These are phyloP conservation scores for Podaxis sp. DNA, from an alignment of 768 basidiomycete genomes.

Conservation along the genomic window DNA sequence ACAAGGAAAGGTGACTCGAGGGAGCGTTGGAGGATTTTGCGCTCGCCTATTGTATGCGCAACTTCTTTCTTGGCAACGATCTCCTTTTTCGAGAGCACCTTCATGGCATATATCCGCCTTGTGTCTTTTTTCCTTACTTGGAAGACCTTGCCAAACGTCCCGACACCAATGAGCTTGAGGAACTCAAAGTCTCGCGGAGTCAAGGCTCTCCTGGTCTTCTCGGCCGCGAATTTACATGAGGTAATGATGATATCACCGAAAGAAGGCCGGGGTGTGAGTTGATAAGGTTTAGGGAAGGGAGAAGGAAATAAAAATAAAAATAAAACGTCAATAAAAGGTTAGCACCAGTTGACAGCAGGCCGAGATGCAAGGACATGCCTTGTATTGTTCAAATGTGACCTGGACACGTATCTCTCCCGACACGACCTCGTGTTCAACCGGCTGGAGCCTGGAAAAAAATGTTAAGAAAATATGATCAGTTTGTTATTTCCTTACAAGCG, in stretches of 20 bases:
- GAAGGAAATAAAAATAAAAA: conserved; percentile 1
- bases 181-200: conserved; percentile 98
- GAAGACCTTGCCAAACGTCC: conserved; percentile 98
- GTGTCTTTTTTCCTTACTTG: conserved; percentile 99
- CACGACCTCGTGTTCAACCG: conserved; percentile 78
- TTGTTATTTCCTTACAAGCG: no score
- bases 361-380: conserved; percentile 51
- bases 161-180: conserved; percentile 96
- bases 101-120: conserved; percentile 99
- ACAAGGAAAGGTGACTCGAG: conserved; percentile 96
- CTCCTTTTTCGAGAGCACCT: conserved; percentile 97
- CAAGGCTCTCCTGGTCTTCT: conserved; percentile 79
- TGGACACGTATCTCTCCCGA: conserved; percentile 95
- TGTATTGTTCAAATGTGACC: conserved; percentile 88
- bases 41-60: conserved; percentile 98
- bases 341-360: conserved; percentile 5
- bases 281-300: conserved; percentile 2
- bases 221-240: conserved; percentile 17
- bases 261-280: background rate
- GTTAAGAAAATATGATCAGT: conserved; percentile 1
- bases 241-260: conserved; percentile 13
- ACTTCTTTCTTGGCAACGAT: conserved; percentile 99
- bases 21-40: conserved; percentile 95
- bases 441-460: conserved; percentile 53
- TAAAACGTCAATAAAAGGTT: background rate